Percentiles rank a stretch among this genome's conserved stretches.
phyloP scores from a whole-genome alignment of 129 eudicot genomes.

The Chrysanthemum lavandulifolium region DNA sequence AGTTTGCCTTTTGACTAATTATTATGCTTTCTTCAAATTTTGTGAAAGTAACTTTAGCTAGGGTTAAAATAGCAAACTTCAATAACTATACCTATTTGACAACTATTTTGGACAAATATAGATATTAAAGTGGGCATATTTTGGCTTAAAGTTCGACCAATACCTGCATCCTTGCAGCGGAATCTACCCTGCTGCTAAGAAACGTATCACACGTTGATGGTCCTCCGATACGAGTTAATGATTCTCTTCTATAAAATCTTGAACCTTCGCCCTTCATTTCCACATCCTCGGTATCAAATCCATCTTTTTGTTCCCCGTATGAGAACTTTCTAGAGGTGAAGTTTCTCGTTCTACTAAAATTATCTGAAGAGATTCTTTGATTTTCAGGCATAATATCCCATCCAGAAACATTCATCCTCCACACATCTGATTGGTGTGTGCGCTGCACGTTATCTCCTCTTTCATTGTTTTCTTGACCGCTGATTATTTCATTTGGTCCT shows the following conservation, averaged over 20 bases:
- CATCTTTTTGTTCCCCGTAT: slow-evolving; percentile 26
- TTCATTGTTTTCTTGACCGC: slow-evolving; percentile 12
- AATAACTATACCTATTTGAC: too few species aligned
- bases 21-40: too few species aligned
- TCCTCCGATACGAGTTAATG: slow-evolving; percentile 9
- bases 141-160: background rate
- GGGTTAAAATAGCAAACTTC: too few species aligned
- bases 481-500: background rate
- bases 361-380: slow-evolving; percentile 26
- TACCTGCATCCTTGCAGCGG: slow-evolving; percentile 35
- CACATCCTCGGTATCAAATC: slow-evolving; percentile 14
- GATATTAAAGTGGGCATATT: too few species aligned
- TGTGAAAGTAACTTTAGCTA: too few species aligned
- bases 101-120: too few species aligned
- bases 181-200: slow-evolving; percentile 25
- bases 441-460: slow-evolving; percentile 24
- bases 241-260: slow-evolving; percentile 30
- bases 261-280: slow-evolving; percentile 15
- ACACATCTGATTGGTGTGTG: slow-evolving; percentile 20
- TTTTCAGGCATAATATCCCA: slow-evolving; percentile 32
- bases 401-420: slow-evolving; percentile 35
- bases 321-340: slow-evolving; percentile 22
- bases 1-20: too few species aligned
- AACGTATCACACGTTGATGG: slow-evolving; percentile 24
- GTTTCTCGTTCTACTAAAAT: slow-evolving; percentile 15